Evolutionary conservation across 225 moss, liverwort and hornwort species (phyloP).

Genomic region (Climacium dendroides): DNA sequence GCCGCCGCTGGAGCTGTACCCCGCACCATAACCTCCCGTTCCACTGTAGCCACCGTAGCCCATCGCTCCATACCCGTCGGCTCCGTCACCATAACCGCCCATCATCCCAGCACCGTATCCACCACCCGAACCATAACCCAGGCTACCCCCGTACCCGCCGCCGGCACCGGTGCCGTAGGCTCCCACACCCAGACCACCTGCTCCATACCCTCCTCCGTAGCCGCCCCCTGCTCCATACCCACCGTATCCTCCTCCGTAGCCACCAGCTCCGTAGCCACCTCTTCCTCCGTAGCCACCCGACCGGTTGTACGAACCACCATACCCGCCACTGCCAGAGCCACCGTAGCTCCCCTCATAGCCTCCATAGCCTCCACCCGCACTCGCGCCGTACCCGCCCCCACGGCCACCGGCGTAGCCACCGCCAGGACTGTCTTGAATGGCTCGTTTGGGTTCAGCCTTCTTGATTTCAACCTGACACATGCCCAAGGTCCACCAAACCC

Average conservation of each 20-base stretch:
- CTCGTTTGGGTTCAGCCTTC: constrained; percentile 87
- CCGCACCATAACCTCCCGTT: constrained; percentile 52
- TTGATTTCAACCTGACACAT: constrained; percentile 78
- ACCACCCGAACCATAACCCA: constrained; percentile 72
- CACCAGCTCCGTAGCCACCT: constrained; percentile 57
- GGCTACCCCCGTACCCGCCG: constrained; percentile 79
- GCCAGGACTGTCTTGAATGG: constrained; percentile 65
- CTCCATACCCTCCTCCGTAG: constrained; percentile 45
- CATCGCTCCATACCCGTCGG: constrained; percentile 87
- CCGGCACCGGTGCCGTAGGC: constrained; percentile 62
- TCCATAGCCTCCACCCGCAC: constrained; percentile 49
- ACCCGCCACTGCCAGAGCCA: constrained; percentile 47
- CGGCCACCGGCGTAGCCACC: constrained; percentile 57
- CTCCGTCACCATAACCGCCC: constrained; percentile 79
- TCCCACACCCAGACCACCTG: constrained; percentile 58
- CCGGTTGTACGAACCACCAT: constrained; percentile 15
- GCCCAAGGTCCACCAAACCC: background rate
- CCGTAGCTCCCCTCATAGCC: constrained; percentile 57
- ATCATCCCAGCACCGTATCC: constrained; percentile 87
- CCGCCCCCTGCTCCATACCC: constrained; percentile 40
- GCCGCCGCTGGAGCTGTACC: constrained; percentile 76
- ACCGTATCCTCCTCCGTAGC: constrained; percentile 62
- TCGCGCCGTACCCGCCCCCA: constrained; percentile 42
- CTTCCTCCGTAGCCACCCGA: constrained; percentile 56
- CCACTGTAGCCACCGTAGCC: constrained; percentile 85